Evolutionary conservation across 2,329 filamentous ascomycete species (phyloP).

Genomic region (Aspergillus sp.): DNA sequence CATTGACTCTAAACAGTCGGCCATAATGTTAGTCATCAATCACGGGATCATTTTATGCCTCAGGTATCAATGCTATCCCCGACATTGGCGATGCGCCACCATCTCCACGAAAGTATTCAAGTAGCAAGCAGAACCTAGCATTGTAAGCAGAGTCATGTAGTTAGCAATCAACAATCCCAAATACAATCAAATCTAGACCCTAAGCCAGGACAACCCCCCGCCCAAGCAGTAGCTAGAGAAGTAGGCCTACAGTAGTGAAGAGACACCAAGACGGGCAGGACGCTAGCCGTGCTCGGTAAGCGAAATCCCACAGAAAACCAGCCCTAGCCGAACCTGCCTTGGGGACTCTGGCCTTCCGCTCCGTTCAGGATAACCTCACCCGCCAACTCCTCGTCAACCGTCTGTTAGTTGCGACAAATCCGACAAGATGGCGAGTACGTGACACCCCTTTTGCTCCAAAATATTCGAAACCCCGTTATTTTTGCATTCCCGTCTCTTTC

Average conservation of each 20-base stretch:
- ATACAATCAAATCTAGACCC: neutral
- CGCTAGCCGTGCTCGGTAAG: slow-evolving; percentile 36
- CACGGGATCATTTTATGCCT: neutral
- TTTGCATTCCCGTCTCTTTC: neutral
- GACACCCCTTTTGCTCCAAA: slow-evolving; percentile 8
- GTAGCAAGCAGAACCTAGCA: neutral
- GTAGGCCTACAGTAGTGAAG: neutral
- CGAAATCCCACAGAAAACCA: slow-evolving; percentile 44
- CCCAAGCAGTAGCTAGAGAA: neutral
- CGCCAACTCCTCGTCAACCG: slow-evolving; percentile 41
- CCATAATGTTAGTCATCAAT: slow-evolving; percentile 1
- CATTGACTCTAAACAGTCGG: no score
- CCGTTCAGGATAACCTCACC: slow-evolving; percentile 40
- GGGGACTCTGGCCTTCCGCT: slow-evolving; percentile 31
- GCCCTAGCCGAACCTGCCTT: slow-evolving; percentile 38
- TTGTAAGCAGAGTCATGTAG: no score
- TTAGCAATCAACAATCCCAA: no score
- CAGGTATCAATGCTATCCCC: neutral
- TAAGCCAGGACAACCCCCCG: neutral
- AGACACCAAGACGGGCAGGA: slow-evolving; percentile 10
- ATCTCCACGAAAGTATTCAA: neutral
- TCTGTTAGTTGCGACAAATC: slow-evolving; percentile 41
- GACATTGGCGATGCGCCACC: no score
- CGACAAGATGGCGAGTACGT: slow-evolving; percentile 53
- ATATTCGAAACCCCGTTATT: neutral